These are phyloP conservation scores for Neofusicoccum ribis DNA, from an alignment of 2,329 filamentous ascomycete species.

Conservation along the genomic window DNA sequence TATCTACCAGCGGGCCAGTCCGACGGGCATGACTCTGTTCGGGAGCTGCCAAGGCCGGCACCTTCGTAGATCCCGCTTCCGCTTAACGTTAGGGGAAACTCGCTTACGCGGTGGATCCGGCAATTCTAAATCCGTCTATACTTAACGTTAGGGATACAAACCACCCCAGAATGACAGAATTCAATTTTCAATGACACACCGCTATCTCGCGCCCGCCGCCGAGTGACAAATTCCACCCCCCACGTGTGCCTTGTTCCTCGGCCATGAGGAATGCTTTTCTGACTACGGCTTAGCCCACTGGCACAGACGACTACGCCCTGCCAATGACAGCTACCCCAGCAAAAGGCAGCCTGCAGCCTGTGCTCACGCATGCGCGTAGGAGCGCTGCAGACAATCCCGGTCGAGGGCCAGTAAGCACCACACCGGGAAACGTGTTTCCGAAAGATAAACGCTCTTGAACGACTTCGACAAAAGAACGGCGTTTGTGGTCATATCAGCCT, in stretches of 20 bases:
- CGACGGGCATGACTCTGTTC: neutral
- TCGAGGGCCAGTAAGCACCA: too few relatives aligned
- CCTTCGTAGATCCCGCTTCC: neutral
- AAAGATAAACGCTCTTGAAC: too few relatives aligned
- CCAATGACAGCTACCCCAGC: too few relatives aligned
- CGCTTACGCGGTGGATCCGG: neutral
- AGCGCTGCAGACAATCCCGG: too few relatives aligned
- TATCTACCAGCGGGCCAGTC: neutral
- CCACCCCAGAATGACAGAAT: neutral
- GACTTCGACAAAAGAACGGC: too few relatives aligned
- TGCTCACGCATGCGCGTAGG: too few relatives aligned
- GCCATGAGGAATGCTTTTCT: neutral
- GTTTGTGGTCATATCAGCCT: too few relatives aligned
- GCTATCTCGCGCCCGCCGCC: neutral
- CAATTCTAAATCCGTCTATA: conserved; percentile 6
- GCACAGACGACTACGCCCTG: neutral
- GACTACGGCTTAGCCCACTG: neutral
- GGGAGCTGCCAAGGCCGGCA: neutral
- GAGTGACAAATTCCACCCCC: neutral
- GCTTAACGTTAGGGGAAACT: conserved; percentile 9
- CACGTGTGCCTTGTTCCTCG: neutral
- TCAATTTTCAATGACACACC: neutral
- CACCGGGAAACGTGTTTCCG: too few relatives aligned
- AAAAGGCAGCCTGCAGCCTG: too few relatives aligned
- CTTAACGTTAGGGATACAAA: neutral